Percentiles rank a stretch among this genome's conserved stretches.
Conservation (phyloP, 768 basidiomycete species). For the Tricholoma sp. region DNA sequence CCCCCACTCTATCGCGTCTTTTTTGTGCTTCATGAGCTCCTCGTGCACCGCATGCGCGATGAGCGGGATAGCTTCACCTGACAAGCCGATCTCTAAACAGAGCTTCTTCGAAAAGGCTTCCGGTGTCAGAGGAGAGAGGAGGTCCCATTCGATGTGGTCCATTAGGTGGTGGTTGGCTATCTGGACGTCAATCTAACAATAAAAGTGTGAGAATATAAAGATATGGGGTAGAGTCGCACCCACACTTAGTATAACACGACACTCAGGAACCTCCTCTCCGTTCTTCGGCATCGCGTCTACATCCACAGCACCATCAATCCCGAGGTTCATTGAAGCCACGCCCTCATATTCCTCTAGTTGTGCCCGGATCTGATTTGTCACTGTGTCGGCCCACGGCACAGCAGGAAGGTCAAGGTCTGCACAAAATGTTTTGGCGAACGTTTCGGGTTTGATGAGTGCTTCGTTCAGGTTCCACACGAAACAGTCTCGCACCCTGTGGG, state of each 20-base stretch:
- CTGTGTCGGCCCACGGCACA: constrained; percentile 63
- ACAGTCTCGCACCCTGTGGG: constrained; percentile 86
- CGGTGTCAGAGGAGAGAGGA: constrained; percentile 88
- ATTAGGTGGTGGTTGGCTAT: constrained; percentile 86
- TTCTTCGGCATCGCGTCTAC: constrained; percentile 35
- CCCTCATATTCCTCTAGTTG: constrained; percentile 90
- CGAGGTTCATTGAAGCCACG: constrained; percentile 72
- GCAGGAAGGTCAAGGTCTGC: constrained; percentile 77
- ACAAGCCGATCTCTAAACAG: constrained; percentile 80
- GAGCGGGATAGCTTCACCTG: constrained; percentile 83
- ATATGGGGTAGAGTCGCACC: constrained; percentile 20
- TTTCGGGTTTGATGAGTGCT: constrained; percentile 74
- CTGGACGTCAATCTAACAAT: constrained; percentile 89
- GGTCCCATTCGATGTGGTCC: constrained; percentile 98
- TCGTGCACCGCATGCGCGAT: constrained; percentile 93
- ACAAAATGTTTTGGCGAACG: constrained; percentile 85
- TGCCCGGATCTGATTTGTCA: constrained; percentile 82
- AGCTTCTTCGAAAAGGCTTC: constrained; percentile 78
- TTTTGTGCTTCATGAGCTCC: constrained; percentile 92
- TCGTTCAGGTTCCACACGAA: constrained; percentile 97
- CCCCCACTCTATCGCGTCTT: constrained; percentile 92
- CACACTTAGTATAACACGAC: constrained; percentile 77
- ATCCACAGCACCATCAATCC: constrained; percentile 50
- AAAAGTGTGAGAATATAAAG: background rate
- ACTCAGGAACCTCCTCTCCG: constrained; percentile 63